Conservation (phyloP, 2,329 filamentous ascomycete genomes). For the Arthrobotrys pseudoclavata region DNA sequence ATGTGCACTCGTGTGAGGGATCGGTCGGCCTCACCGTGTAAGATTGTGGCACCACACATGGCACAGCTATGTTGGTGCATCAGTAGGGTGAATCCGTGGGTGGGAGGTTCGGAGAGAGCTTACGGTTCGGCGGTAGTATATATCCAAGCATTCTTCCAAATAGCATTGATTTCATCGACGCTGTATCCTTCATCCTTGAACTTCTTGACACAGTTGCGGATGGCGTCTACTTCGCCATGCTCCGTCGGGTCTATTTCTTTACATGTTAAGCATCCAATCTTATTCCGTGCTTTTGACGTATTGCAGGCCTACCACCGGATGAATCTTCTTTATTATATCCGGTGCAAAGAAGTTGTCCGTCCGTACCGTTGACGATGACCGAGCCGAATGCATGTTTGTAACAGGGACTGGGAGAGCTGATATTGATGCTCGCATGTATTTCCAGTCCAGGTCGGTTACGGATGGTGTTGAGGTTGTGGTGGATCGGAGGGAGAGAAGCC, state of each 20-base stretch:
- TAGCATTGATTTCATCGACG: conserved; percentile 26
- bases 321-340: conserved; percentile 45
- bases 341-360: conserved; percentile 39
- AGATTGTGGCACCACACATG: conserved; percentile 51
- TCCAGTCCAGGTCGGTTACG: conserved; percentile 43
- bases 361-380: conserved; percentile 50
- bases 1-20: too few species aligned
- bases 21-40: conserved; percentile 48
- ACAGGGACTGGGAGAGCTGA: conserved; percentile 49
- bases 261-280: too few species aligned
- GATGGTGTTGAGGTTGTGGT: conserved; percentile 14
- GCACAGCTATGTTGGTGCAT: conserved; percentile 24
- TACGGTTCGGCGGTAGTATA: conserved; percentile 57
- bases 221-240: conserved; percentile 53
- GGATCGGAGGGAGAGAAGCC: conserved; percentile 31
- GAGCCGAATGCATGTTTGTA: conserved; percentile 55
- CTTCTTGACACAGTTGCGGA: conserved; percentile 48
- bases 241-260: conserved; percentile 40
- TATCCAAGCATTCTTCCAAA: conserved; percentile 56
- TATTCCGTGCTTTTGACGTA: too few species aligned
- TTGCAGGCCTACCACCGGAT: conserved; percentile 29
- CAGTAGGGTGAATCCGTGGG: not conserved
- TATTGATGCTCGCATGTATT: conserved; percentile 51
- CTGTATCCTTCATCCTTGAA: conserved; percentile 42
- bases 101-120: not conserved